These are phyloP conservation scores for Viola pubescens DNA, from an alignment of 441 rosid genomes.

Conservation along the genomic window DNA sequence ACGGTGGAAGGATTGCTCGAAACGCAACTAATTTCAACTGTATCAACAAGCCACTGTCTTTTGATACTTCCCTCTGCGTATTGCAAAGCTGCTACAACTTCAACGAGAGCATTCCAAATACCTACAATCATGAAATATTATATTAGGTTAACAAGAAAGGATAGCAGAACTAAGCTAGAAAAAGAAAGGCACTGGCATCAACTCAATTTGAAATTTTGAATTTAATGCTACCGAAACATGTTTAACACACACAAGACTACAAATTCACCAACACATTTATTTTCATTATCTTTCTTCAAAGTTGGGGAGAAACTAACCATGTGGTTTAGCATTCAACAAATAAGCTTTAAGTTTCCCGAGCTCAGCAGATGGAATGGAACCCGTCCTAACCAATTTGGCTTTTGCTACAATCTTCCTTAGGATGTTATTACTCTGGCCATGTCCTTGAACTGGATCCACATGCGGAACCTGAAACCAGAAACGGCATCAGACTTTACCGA, in stretches of 20 bases:
- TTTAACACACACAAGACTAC: neutral
- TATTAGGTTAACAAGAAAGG: slow-evolving; percentile 6
- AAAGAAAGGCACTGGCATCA: neutral
- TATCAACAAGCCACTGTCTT: slow-evolving; percentile 86
- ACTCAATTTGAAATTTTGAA: slow-evolving; percentile 5
- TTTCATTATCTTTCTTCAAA: neutral
- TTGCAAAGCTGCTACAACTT: slow-evolving; percentile 65
- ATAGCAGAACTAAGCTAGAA: slow-evolving; percentile 8
- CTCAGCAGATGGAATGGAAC: slow-evolving; percentile 50
- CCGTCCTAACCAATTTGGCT: slow-evolving; percentile 61
- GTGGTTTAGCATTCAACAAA: slow-evolving; percentile 46
- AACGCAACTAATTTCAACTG: slow-evolving; percentile 78
- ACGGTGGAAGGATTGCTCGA: slow-evolving; percentile 78
- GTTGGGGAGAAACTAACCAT: slow-evolving; percentile 42
- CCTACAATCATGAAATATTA: slow-evolving; percentile 32
- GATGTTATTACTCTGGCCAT: slow-evolving; percentile 25
- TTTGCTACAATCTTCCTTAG: slow-evolving; percentile 62
- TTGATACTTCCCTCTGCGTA: slow-evolving; percentile 57
- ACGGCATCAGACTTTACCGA: slow-evolving; percentile 1
- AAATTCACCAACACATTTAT: neutral
- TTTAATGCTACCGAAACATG: neutral
- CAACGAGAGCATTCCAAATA: slow-evolving; percentile 62
- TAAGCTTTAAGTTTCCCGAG: slow-evolving; percentile 58
- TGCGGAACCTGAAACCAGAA: slow-evolving; percentile 38
- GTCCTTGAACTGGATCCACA: slow-evolving; percentile 31